Evolutionary conservation across 2,329 filamentous ascomycete genomes (phyloP).

Genomic region (Clonostachys rhizophaga): DNA sequence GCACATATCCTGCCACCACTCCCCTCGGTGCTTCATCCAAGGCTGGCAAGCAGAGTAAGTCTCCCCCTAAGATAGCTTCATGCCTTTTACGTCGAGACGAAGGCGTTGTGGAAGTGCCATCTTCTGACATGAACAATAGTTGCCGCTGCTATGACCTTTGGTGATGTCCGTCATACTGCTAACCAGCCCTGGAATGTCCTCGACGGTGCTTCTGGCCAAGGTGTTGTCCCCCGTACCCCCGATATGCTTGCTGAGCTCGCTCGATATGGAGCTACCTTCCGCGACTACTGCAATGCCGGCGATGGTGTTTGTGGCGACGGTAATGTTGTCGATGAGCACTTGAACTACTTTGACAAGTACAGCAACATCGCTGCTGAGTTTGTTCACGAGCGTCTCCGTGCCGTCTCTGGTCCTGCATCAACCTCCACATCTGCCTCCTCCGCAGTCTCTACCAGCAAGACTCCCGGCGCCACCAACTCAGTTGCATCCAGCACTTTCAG

Average conservation of each 20-base stretch:
- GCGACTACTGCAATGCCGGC: constrained; percentile 25
- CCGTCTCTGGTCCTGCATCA: not conserved
- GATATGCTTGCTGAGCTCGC: constrained; percentile 17
- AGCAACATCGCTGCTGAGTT: constrained; percentile 10
- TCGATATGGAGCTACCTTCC: constrained; percentile 15
- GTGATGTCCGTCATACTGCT: constrained; percentile 24
- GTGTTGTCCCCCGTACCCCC: constrained; percentile 20
- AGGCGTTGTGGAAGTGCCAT: no score
- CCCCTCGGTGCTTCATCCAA: no score
- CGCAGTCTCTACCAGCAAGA: no score
- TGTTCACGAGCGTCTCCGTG: not conserved
- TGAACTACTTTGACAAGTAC: constrained; percentile 29
- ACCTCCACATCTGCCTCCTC: not conserved
- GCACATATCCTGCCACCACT: no score
- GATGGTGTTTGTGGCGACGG: constrained; percentile 34
- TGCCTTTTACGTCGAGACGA: no score
- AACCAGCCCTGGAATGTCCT: constrained; percentile 24
- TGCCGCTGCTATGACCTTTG: constrained; percentile 23
- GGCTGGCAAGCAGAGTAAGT: no score
- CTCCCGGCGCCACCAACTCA: no score
- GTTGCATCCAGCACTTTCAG: no score
- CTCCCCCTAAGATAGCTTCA: no score
- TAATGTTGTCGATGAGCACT: constrained; percentile 20
- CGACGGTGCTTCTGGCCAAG: constrained; percentile 12
- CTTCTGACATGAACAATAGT: constrained; percentile 7